Percentiles rank a stretch among this genome's conserved stretches.
These are phyloP conservation scores for Populus nigra DNA, from an alignment of 345 rosid genomes.

Conservation along the genomic window DNA sequence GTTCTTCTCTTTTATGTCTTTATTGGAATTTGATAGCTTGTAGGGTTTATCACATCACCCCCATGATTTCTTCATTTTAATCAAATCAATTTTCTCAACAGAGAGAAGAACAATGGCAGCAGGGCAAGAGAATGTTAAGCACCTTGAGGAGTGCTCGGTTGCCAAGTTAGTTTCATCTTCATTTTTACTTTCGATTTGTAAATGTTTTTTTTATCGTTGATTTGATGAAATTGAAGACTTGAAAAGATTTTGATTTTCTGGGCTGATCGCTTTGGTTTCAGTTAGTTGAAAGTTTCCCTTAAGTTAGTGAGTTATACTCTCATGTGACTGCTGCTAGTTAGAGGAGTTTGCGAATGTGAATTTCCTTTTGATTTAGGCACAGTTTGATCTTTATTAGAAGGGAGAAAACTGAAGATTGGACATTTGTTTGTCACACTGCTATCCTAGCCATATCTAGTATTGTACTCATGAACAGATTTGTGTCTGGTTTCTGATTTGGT, in stretches of 20 bases:
- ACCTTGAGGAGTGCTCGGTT: slow-evolving; percentile 30
- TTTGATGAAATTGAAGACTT: too few species aligned
- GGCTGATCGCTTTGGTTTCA: too few species aligned
- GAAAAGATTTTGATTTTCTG: too few species aligned
- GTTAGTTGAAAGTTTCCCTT: background rate
- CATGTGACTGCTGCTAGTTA: background rate
- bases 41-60: slow-evolving; percentile 7
- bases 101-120: background rate
- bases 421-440: background rate
- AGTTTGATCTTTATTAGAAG: background rate
- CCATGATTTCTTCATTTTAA: background rate
- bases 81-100: background rate
- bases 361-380: too few species aligned
- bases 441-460: background rate
- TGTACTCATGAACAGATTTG: background rate
- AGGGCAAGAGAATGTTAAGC: slow-evolving; percentile 20
- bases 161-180: slow-evolving; percentile 14
- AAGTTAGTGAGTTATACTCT: background rate
- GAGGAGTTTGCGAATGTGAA: background rate
- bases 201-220: too few species aligned
- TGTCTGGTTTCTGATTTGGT: background rate
- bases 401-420: background rate
- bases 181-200: background rate
- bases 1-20: background rate
- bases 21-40: background rate